Base-by-base conservation (phyloP, 306 rosid species). In the Betula pendula region DNA sequence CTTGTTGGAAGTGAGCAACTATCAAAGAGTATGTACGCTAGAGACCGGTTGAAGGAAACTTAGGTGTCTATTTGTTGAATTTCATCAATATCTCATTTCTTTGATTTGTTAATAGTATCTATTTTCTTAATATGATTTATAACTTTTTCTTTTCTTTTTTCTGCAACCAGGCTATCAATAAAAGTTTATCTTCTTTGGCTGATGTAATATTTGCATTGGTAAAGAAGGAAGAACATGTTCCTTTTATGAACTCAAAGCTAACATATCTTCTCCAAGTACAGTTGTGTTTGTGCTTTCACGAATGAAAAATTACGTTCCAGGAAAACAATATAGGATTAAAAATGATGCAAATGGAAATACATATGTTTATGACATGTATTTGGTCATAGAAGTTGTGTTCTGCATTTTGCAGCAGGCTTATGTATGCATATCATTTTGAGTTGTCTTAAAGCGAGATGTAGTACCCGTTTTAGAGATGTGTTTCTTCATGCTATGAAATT, bases 1-100 rank as follows among this genome's bases (percentile, higher is more conserved):
- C 88, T 95, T 72, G 99, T 98, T 24, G 98, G 99, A 74, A 95
- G 99, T 85, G 97, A 95, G 78, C 87, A 98, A 76, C 87, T 95
- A 8, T 95, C 98, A 25, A 92, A 80, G 80, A 95, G 99, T 82
- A 97, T 97, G 48, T 89, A 98, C 73, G 89, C 97, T 0, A 98
- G 98, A 73, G 98, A 96, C 20, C 92, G 99, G 65, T 86, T 96
- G 79, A 96, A 91, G 94, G 99, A 96, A 84, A 88, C 99, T 58
- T 98, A 92, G 97, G 99, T 95, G 55, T 76, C 78, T 63, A 50
- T 78, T 71, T 78, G 70, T 27, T 56, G 27, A 66, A 66, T 38
- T 66, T 40, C 29, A 40, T 6, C 14, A 15, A 14, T 60, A 3
- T 8, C 68, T 9, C 3, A 16, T 17, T 62, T 62, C 12, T 44